Evolutionary conservation across 2,329 filamentous ascomycete genomes (phyloP), one percentile per base, ranked within the genome.

Genomic region (Alternaria consortialis): DNA sequence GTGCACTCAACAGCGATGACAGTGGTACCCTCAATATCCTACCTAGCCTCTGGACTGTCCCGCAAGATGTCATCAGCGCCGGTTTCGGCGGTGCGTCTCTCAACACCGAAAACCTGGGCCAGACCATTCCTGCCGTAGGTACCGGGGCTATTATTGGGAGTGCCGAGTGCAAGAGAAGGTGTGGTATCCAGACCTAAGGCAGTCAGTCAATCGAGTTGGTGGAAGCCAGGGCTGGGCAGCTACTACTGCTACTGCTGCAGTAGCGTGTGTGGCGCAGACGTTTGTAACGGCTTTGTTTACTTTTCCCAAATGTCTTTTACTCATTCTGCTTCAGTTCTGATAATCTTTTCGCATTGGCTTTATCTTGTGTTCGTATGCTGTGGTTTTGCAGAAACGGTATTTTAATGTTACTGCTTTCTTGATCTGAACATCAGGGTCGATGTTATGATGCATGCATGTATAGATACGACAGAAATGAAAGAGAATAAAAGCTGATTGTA

Each of bases 1-100:
- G 82, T 13, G 82, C 84, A 1, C 79, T 86, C 43, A 82, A 80
- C 65, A 79, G 75, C 29, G 81, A 84, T 36, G 84, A 86, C 58
- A 74, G 80, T 2, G 84, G 83, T n/a, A 86, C 83, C 1, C 67
- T 78, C 13, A 85, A 85, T 59, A 72, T 84, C 44, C 75, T 81
- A 8, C 82, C 84, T 50, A 74, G 73, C 2, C 71, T 85, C 27
- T 82, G 80, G 71, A 67, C 62, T 8, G 64, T 80, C 31, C 81
- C 80, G 0, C 59, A 64, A 4, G 79, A 81, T 13, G 77, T 84
- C 42, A 74, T 84, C 7, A 75, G 75, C 12, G 82, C 82, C 20
- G 80, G 80, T 0, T 81, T 84, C 36, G 82, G 82, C 12, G 66
- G 77, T 52, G 67, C 68, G 13, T 65, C 70, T 2, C 32, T 80